Percentiles rank a stretch among this genome's conserved stretches.
Evolutionary conservation across 495 filamentous ascomycete species (phyloP).

Genomic region (Aspergillus nidulans): DNA sequence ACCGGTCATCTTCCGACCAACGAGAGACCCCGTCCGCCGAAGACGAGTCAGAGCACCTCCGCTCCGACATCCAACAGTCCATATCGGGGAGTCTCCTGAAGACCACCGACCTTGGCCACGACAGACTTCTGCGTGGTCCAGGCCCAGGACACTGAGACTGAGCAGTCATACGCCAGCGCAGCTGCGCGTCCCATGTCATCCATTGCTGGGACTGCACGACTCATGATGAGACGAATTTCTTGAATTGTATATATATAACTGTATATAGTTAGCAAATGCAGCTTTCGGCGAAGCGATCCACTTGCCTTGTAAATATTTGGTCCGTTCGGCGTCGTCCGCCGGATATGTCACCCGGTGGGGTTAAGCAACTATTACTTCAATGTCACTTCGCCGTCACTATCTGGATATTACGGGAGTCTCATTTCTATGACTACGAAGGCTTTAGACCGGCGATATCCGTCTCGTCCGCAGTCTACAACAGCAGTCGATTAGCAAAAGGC

Average conservation of each 20-base stretch:
- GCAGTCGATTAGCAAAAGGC: background rate
- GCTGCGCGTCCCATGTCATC: background rate
- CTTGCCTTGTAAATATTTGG: background rate
- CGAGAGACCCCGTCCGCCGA: background rate
- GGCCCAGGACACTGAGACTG: background rate
- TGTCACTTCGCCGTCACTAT: background rate
- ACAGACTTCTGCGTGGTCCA: background rate
- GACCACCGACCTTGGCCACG: background rate
- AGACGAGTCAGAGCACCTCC: background rate
- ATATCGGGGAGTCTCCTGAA: background rate
- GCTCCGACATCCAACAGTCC: background rate
- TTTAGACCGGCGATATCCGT: too few relatives aligned
- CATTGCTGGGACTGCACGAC: background rate
- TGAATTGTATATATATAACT: background rate
- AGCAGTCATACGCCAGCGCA: background rate
- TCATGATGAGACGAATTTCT: background rate
- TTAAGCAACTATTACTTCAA: background rate
- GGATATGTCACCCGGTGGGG: background rate
- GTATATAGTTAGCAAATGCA: background rate
- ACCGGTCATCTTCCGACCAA: background rate
- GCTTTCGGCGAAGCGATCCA: background rate
- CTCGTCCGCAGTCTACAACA: too few relatives aligned
- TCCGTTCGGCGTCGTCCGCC: background rate
- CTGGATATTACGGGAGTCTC: too few relatives aligned
- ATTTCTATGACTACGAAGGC: too few relatives aligned